Base-by-base conservation (phyloP, 1,284 basidiomycete species). In the Malassezia dermatis region DNA sequence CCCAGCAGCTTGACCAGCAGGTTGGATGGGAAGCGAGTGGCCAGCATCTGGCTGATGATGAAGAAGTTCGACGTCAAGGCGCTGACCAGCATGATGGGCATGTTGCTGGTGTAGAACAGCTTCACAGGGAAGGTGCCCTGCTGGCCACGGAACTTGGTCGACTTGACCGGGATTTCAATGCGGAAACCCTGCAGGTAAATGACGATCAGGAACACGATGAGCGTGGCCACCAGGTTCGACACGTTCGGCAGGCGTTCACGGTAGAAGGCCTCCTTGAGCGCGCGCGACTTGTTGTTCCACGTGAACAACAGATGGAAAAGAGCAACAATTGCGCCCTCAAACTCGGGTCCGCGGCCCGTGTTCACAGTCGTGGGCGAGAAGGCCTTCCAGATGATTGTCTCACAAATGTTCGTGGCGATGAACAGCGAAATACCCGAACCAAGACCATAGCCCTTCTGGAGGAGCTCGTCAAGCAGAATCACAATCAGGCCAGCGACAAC, bases 181-280 rank as follows among this genome's bases (percentile, higher is more conserved):
- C 93, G 82, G 86, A 98, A 98, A 27, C 94, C 93, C 78, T 98
- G 93, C 58, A 98, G 82, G 79, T 96, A 98, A 76, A 96, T 98
- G 76, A 98, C 90, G 50, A 84, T 82, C 19, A 88, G 89, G 75
- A 96, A 96, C 61, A 98, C 86, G 66, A 84, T 79, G 46, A 88
- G 81, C 17, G 93, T 98, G 4, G 90, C 87, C 68, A 98, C 80
- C 66, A 98, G 81, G 80, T 94, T 96, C 89, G 94, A 95, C 74
- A 96, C 81, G 77, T 98, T 98, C 41, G 93, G 94, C 44, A 98
- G 82, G 61, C 91, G 82, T 68, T 96, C 91, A 63, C 93, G 82
- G 86, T 89, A 96, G 82, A 98, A 94, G 0, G 93, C 94, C 79
- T 96, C 93, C 65, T 91, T 87, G 51, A 98, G 82, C 0, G 93